phyloP scores from a whole-genome alignment of 2,329 filamentous ascomycete species.

The Talaromyces sp. region DNA sequence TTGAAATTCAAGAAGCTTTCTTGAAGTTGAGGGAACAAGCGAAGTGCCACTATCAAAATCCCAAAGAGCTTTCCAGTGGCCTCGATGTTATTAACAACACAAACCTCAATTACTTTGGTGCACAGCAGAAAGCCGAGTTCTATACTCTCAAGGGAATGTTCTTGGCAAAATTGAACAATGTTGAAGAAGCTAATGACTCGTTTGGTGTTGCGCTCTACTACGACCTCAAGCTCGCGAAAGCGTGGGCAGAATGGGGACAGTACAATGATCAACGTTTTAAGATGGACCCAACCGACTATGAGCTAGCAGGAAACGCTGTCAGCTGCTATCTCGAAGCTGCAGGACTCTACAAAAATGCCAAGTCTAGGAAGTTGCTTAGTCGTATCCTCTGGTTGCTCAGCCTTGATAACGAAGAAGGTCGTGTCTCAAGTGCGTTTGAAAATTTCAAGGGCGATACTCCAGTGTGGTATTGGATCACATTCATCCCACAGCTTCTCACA shows the following conservation, averaged over 20 bases:
- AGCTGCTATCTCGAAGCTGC: constrained; percentile 96
- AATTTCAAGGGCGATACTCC: constrained; percentile 97
- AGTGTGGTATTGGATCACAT: constrained; percentile 99
- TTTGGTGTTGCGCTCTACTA: constrained; percentile 95
- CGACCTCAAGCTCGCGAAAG: constrained; percentile 91
- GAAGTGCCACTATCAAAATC: constrained; percentile 97
- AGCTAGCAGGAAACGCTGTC: constrained; percentile 82
- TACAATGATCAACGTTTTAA: constrained; percentile 98
- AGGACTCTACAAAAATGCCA: constrained; percentile 93
- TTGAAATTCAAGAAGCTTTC: constrained; percentile 99
- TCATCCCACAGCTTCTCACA: constrained; percentile 92
- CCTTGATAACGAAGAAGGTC: constrained; percentile 81
- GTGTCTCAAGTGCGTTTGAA: constrained; percentile 80
- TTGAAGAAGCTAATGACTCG: constrained; percentile 85
- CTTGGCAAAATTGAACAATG: constrained; percentile 85
- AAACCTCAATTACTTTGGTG: constrained; percentile 96
- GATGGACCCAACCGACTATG: constrained; percentile 75
- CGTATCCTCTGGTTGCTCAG: constrained; percentile 94
- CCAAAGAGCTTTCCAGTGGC: constrained; percentile 83
- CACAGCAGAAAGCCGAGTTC: constrained; percentile 95
- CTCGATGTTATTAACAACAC: constrained; percentile 99
- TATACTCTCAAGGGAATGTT: constrained; percentile 99
- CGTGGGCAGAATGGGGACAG: constrained; percentile 98
- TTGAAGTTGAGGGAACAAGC: constrained; percentile 97
- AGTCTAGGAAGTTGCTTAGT: constrained; percentile 88